Conservation (phyloP, 805 yeast genomes). For the Nakazawaea holstii region DNA sequence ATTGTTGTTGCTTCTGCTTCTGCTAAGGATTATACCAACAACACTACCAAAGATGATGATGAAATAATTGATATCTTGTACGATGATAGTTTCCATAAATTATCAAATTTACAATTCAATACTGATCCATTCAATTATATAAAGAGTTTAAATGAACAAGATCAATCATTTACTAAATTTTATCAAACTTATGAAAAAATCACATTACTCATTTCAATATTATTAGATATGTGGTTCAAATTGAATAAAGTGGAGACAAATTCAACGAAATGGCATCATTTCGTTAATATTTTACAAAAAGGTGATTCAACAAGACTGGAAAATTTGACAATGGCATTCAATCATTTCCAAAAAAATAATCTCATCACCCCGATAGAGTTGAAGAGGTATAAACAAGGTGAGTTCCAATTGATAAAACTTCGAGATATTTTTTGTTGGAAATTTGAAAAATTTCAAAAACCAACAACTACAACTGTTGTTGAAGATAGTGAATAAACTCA, state of each 20-base stretch:
- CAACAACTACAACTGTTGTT: slow-evolving; percentile 9
- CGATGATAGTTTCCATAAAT: neutral
- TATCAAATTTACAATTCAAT: neutral
- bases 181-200: neutral
- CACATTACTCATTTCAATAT: neutral
- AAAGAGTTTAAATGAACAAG: neutral
- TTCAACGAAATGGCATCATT: neutral
- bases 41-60: too few species aligned
- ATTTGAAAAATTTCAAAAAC: too few species aligned
- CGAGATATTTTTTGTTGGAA: too few species aligned
- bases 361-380: too few species aligned
- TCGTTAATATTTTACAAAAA: neutral
- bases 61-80: neutral
- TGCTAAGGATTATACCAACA: too few species aligned
- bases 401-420: too few species aligned
- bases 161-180: neutral
- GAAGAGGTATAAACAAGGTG: too few species aligned
- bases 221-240: slow-evolving; percentile 6
- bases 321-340: slow-evolving; percentile 17
- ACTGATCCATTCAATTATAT: neutral
- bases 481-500: slow-evolving; percentile 15
- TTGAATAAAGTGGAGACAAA: neutral
- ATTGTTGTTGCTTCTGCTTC: too few species aligned
- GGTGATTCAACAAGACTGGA: slow-evolving; percentile 14
- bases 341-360: too few species aligned